A percentile compares a stretch with the other conserved stretches of the same genome.
These are phyloP conservation scores for Aspergillus fijiensis DNA, from an alignment of 2,329 filamentous ascomycete genomes.

Conservation along the genomic window DNA sequence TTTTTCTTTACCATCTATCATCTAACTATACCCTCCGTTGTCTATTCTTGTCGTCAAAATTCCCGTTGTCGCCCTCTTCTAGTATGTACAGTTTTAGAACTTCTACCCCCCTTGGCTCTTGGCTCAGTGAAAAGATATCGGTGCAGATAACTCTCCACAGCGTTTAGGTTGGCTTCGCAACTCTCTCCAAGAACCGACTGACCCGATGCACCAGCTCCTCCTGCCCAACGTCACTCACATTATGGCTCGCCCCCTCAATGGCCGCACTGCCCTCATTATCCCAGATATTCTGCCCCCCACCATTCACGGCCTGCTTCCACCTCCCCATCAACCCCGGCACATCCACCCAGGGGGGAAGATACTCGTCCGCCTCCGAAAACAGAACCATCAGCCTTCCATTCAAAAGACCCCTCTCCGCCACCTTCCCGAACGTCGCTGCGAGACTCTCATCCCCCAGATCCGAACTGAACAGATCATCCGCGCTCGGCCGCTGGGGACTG, in stretches of 20 bases:
- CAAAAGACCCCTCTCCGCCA: slow-evolving; percentile 39
- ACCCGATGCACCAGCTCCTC: slow-evolving; percentile 40
- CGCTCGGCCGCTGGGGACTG: slow-evolving; percentile 59
- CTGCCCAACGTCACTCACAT: slow-evolving; percentile 51
- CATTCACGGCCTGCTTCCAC: slow-evolving; percentile 45
- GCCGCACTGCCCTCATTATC: slow-evolving; percentile 49
- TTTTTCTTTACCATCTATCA: slow-evolving; percentile 1
- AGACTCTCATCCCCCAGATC: slow-evolving; percentile 65
- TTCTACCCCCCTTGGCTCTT: not conserved
- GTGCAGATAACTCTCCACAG: not conserved
- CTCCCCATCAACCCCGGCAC: slow-evolving; percentile 44
- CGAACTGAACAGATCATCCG: slow-evolving; percentile 86
- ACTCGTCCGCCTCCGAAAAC: slow-evolving; percentile 50
- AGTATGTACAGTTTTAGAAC: not conserved
- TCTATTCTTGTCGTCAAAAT: not conserved
- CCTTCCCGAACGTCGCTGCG: slow-evolving; percentile 61
- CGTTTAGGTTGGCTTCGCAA: slow-evolving; percentile 11
- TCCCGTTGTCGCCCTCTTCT: not conserved
- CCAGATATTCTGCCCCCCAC: slow-evolving; percentile 43
- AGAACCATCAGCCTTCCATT: slow-evolving; percentile 44
- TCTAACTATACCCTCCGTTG: not conserved
- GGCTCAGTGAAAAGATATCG: not conserved
- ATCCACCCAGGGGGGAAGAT: slow-evolving; percentile 45
- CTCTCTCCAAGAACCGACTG: slow-evolving; percentile 31
- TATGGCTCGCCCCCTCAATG: slow-evolving; percentile 51